Base-by-base conservation (phyloP, 1,139 yeast species). In the Magnusiomyces fungicola region DNA sequence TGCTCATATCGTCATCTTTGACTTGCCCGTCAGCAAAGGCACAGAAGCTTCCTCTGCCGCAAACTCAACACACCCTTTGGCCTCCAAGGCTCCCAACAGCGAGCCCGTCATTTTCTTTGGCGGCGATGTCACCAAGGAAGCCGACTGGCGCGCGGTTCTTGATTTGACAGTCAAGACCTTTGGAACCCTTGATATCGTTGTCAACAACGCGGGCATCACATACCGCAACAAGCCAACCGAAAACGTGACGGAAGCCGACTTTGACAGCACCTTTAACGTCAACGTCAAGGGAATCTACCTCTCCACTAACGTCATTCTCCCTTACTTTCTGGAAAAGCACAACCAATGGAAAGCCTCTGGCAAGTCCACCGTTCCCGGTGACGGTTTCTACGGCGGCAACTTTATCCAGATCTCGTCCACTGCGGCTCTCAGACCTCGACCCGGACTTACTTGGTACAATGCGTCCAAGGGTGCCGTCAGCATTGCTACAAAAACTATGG, bases 191-290 rank as follows among this genome's bases (percentile, higher is more conserved):
- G 65, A 64, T 44, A 55, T 63, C 22, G 62, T 64, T 24, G 53
- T 65, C 43, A 61, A 64, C 53, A 65, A 64, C 42, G 67, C 66
- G 5, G 68, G 68, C 4, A 57, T 63, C 53, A 59, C 62, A 30
- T 55, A 55, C 43, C 54, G 52, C 16, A 53, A 55, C 42, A 51
- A 53, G 36, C 59, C 61, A 24, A 45, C 59, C 6, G 46, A 55
- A 34, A 58, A 50, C 12, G 53, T 60, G 10, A 50, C 53, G 12
- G 59, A 53, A 25, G 62, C 55, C 2, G 60, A 56, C 29, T 63
- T 58, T 46, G 67, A 59, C 49, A 50, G 46, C 16, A 55, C 61
- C 27, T 60, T 57, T 40, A 56, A 56, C 29, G 56, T 62, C 50
- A 63, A 64, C 50, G 60, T 64, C 46, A 61, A 59, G 46, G 58